Base-by-base conservation (phyloP, 768 basidiomycete genomes). In the Boletus coccyginus region DNA sequence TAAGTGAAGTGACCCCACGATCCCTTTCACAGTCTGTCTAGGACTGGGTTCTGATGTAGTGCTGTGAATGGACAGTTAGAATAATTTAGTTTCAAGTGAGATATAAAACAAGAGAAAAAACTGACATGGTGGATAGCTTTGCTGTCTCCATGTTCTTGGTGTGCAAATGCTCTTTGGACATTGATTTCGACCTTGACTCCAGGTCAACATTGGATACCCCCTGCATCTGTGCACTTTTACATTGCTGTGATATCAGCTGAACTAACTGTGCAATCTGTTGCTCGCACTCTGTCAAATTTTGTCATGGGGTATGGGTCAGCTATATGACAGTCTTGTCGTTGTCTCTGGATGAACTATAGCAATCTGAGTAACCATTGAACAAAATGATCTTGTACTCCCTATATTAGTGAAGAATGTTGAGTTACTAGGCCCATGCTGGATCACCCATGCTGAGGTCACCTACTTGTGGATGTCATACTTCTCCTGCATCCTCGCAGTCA, bases 371-470 rank as follows among this genome's bases (percentile, higher is more conserved):
- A 32, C 17, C 38, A 8, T 35, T n/a, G 6, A 21, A 32, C 12
- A 27, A 13, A 16, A 19, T 9, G 13, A 42, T 19, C 10, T 45
- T 32, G 9, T 7, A 11, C n/a, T 32, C 46, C 46, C 63, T 64
- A 27, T 33, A 35, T 35, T 13, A 40, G 21, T 11, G 19, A 27
- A 56, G 40, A 13, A 41, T 3, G 6, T 5, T 10, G 16, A 29
- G 7, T 24, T 11, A 17, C 0, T 13, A 5, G 7, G 19, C 3
- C 5, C 21, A 44, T 3, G 10, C 5, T n/a, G 12, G 17, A 12
- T 40, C 6, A 51, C 63, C 43, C n/a, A 64, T 63, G 50, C 44
- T n/a, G 27, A 31, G 0, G 4, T 39, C 14, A 5, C 43, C 42
- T 54, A 38, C 29, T 46, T 38, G 31, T 29, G 38, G 6, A 17